These are phyloP conservation scores for Botrytis squamosa DNA, from an alignment of 2,329 filamentous ascomycete genomes.

Conservation along the genomic window DNA sequence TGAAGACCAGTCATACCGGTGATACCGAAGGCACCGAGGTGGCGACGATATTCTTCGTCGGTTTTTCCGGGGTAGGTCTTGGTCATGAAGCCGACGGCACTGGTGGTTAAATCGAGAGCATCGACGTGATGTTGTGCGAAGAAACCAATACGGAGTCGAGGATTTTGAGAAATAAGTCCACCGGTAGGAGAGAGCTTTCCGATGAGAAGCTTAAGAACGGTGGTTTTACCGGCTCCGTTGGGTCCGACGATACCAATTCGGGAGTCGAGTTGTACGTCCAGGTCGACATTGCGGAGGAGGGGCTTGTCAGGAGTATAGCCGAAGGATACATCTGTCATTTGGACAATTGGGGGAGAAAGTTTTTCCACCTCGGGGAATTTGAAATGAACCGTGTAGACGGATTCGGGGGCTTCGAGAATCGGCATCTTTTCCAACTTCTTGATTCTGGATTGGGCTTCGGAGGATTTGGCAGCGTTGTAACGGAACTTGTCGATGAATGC, in stretches of 20 bases:
- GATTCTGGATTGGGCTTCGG: constrained; percentile 96
- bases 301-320: constrained; percentile 80
- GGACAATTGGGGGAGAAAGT: constrained; percentile 93
- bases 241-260: constrained; percentile 99
- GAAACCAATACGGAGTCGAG: constrained; percentile 87
- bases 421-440: constrained; percentile 99
- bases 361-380: constrained; percentile 97
- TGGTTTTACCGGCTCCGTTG: constrained; percentile 98
- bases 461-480: constrained; percentile 98
- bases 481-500: constrained; percentile 99
- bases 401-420: constrained; percentile 82
- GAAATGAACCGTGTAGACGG: constrained; percentile 95
- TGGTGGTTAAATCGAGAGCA: constrained; percentile 83
- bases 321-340: constrained; percentile 91
- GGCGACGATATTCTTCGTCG: constrained; percentile 94
- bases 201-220: constrained; percentile 95
- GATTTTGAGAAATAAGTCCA: constrained; percentile 84
- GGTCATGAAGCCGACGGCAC: constrained; percentile 94
- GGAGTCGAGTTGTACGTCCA: constrained; percentile 96
- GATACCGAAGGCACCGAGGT: constrained; percentile 84
- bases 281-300: constrained; percentile 80
- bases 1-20: constrained; percentile 96
- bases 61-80: constrained; percentile 85
- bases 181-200: constrained; percentile 74
- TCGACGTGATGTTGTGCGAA: constrained; percentile 99